Base-by-base conservation (phyloP, 1,284 basidiomycete genomes). In the Boletus smithii region DNA sequence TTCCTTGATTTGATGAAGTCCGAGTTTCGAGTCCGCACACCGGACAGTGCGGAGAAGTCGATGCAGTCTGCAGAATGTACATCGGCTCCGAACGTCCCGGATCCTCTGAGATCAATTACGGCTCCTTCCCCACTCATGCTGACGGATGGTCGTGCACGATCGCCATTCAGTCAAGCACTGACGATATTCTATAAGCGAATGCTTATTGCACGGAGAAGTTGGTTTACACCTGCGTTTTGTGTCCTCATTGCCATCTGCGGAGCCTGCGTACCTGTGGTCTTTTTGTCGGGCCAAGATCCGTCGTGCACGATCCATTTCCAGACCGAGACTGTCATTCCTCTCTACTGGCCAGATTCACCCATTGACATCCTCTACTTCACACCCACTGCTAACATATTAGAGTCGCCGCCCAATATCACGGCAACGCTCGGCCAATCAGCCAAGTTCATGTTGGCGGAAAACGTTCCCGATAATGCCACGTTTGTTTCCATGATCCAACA, bases 101-200 rank as follows among this genome's bases (percentile, higher is more conserved):
- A 68, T 6, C 67, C 79, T 26, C 70, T 74, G 9, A 70, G 66
- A 45, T 75, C 75, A 3, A 67, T 69, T 22, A 13, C 46, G n/a
- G 38, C 30, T 9, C 40, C 50, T 7, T 26, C 53, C 5, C 58
- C 61, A 9, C 57, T 80, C 48, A 58, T 63, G 9, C 69, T 83
- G 35, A 73, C 76, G 10, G 71, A 73, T 46, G 81, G 83, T 7
- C 72, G 73, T 8, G 63, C 70, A 13, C 72, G 72, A 20, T 77
- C 78, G 0, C 74, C 79, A 3, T 67, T 81, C 41, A 65, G 67
- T 3, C 84, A 88, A 55, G 80, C 83, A 0, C 61, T 79, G 40
- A 88, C 85, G 0, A 85, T 91, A 53, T 81, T 87, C 66, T 69
- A 81, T 53, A 91, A 91, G 62, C 80, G 88, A 0, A 55, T 70